These are phyloP conservation scores for Aspergillus panamensis DNA, from an alignment of 495 filamentous ascomycete species.

Conservation along the genomic window DNA sequence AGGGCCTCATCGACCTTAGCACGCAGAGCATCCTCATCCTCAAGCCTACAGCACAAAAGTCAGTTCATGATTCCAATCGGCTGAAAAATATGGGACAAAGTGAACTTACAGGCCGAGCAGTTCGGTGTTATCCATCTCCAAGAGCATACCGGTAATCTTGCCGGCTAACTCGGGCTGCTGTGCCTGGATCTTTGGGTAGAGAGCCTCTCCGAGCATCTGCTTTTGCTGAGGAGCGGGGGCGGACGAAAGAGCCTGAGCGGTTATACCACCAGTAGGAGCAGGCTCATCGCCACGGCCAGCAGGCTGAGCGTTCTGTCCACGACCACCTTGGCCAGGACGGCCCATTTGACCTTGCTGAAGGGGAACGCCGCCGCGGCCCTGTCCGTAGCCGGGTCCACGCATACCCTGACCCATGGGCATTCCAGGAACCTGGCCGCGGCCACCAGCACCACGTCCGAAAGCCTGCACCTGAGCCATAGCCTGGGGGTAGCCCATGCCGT, in stretches of 20 bases:
- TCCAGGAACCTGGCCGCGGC: conserved; percentile 71
- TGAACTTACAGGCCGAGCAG: conserved; percentile 87
- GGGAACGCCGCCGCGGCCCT: conserved; percentile 47
- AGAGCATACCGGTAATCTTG: conserved; percentile 99
- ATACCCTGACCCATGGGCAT: conserved; percentile 68
- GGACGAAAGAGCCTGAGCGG: conserved; percentile 46
- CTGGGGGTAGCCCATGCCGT: conserved; percentile 57
- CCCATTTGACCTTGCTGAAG: conserved; percentile 47
- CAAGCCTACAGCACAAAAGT: conserved; percentile 55
- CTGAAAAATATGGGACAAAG: background rate
- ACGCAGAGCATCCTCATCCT: conserved; percentile 83
- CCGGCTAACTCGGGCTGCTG: conserved; percentile 93
- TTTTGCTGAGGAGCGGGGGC: conserved; percentile 76
- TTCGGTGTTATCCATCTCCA: conserved; percentile 98
- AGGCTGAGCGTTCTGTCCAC: conserved; percentile 38
- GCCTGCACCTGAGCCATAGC: conserved; percentile 53
- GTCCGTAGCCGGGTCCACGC: conserved; percentile 62
- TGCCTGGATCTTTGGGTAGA: conserved; percentile 95
- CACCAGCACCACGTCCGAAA: conserved; percentile 66
- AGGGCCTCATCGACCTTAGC: conserved; percentile 97
- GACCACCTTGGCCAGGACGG: conserved; percentile 44
- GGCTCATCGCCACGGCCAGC: conserved; percentile 32
- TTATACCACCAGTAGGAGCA: conserved; percentile 30
- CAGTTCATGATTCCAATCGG: conserved; percentile 19
- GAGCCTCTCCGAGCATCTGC: conserved; percentile 93